A percentile compares a stretch with the other conserved stretches of the same genome.
phyloP scores from a whole-genome alignment of 2,329 filamentous ascomycete species.

The Penicillium sumatraense region DNA sequence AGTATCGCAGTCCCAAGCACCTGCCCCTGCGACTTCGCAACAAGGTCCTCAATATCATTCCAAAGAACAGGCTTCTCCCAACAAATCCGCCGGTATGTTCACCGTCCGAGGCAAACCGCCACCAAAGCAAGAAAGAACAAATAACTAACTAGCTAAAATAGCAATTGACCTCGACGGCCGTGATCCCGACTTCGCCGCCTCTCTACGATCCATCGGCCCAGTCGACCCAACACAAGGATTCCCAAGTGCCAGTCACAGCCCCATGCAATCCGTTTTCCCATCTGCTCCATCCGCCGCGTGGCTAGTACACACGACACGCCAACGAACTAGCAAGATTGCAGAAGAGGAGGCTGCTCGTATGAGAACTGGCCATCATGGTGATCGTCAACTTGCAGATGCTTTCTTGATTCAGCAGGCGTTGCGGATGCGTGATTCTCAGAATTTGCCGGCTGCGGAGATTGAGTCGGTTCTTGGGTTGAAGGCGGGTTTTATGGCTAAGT shows the following conservation, averaged over 20 bases:
- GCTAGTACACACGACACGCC: conserved; percentile 56
- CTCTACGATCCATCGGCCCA: conserved; percentile 69
- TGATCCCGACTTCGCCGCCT: conserved; percentile 74
- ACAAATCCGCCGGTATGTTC: conserved; percentile 40
- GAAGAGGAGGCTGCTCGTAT: conserved; percentile 60
- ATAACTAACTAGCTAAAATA: conserved; percentile 26
- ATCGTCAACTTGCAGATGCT: conserved; percentile 48
- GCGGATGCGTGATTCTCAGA: conserved; percentile 52
- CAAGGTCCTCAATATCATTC: conserved; percentile 41
- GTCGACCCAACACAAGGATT: conserved; percentile 62
- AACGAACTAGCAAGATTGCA: conserved; percentile 56
- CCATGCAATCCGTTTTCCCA: conserved; percentile 43
- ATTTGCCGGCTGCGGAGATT: conserved; percentile 42
- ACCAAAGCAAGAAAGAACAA: background rate
- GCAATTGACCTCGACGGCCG: conserved; percentile 65
- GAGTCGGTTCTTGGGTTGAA: conserved; percentile 52
- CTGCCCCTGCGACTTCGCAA: background rate
- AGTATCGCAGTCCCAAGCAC: conserved; percentile 2
- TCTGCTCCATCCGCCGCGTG: conserved; percentile 58
- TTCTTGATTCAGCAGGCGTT: conserved; percentile 55
- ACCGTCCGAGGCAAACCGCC: background rate
- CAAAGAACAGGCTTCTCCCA: conserved; percentile 36
- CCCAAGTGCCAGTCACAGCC: conserved; percentile 51
- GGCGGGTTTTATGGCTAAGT: conserved; percentile 46
- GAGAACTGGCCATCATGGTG: conserved; percentile 35